Percentiles rank a stretch among this genome's conserved stretches.
phyloP scores from a whole-genome alignment of 108 stramenopile genomes.

The Nannochloropsis granulata region DNA sequence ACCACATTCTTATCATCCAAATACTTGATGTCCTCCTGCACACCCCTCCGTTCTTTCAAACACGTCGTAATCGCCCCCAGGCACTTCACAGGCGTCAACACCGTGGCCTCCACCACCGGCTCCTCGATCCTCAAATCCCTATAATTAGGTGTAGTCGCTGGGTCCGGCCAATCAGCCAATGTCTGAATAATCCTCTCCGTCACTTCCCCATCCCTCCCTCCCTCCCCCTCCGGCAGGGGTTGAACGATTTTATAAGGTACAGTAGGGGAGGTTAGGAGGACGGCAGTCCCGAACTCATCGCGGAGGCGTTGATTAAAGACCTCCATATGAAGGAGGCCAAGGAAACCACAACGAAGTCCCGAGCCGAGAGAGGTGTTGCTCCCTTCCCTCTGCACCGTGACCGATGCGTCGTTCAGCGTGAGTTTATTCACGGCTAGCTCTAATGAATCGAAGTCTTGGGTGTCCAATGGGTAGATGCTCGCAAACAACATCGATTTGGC shows the following conservation, averaged over 20 bases:
- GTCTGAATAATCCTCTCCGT: not conserved
- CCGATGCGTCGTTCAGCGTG: slow-evolving; percentile 74
- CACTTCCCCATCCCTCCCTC: not conserved
- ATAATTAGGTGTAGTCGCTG: not conserved
- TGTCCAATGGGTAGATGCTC: slow-evolving; percentile 81
- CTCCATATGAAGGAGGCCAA: slow-evolving; percentile 93
- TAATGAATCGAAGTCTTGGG: slow-evolving; percentile 73
- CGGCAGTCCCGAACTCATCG: slow-evolving; percentile 82
- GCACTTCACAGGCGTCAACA: slow-evolving; percentile 30
- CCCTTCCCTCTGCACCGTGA: slow-evolving; percentile 49
- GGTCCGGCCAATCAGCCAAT: slow-evolving; percentile 14
- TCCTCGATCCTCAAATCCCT: slow-evolving; percentile 48
- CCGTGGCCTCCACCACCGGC: slow-evolving; percentile 64
- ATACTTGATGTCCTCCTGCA: slow-evolving; percentile 8
- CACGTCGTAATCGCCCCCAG: slow-evolving; percentile 28
- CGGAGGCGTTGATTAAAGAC: slow-evolving; percentile 67
- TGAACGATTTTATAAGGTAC: slow-evolving; percentile 60
- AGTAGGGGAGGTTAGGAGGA: slow-evolving; percentile 86
- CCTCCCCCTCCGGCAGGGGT: not conserved
- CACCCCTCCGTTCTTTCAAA: slow-evolving; percentile 27
- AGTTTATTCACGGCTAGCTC: slow-evolving; percentile 70
- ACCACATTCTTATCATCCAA: slow-evolving; percentile 45
- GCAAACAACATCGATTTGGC: slow-evolving; percentile 79
- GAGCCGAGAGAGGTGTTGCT: slow-evolving; percentile 48
- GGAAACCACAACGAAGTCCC: slow-evolving; percentile 85